Evolutionary conservation across 306 rosid species (phyloP), one percentile per base, ranked within the genome.

Genomic region (Neltuma alba): DNA sequence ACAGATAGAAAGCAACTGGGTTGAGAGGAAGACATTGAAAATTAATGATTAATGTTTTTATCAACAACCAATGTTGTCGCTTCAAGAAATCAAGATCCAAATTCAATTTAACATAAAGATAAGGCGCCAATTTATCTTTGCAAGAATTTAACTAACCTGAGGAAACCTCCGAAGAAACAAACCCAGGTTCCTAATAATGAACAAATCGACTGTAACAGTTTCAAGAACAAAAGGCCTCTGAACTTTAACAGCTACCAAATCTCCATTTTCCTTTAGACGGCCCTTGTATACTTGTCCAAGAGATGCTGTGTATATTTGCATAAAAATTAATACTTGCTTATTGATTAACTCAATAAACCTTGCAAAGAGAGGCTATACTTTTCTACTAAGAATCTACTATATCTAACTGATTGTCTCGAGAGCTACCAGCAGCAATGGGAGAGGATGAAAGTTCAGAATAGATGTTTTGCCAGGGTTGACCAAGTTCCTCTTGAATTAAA

Each of bases 251-350:
- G 99, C 99, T 64, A 95, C 99, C 81, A 89, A 70, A 85, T 95
- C 98, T 78, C 98, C 99, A 41, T 90, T 95, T 90, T 95, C 99
- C 85, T 76, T 92, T 81, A 92, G 79, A 58, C 94, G 93, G 20
- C 99, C 99, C 91, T 95, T 92, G 71, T 92, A 95, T 72, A 95
- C 99, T 88, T 95, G 99, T 57, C 99, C 99, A 65, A 95, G 97
- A 77, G 99, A 95, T 58, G 99, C 99, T 95, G 98, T 83, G 87
- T 65, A 74, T 70, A 50, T 86, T 84, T 71, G 47, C 73, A 78
- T 27, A 72, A 78, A 60, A 80, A 77, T 76, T 82, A 76, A 80
- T 44, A 57, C 44, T 12, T 79, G 72, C 45, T 12, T 30, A 77
- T 77, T 28, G 82, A 37, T 67, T 58, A 75, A 75, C 76, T 83